These are phyloP conservation scores for Pisolithus orientalis DNA, from an alignment of 768 basidiomycete genomes.

Conservation along the genomic window DNA sequence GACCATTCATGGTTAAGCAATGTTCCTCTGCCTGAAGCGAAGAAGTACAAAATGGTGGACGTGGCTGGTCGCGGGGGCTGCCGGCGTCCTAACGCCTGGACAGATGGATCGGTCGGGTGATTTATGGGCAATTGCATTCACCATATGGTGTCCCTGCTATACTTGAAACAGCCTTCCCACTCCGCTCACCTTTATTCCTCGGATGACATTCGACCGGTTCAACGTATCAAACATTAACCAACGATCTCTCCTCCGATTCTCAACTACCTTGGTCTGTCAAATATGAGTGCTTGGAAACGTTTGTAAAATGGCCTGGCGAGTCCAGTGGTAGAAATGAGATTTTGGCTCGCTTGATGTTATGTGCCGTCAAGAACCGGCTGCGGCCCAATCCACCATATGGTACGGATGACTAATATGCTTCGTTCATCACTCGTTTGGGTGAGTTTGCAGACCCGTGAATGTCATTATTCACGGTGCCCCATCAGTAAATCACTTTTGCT, in stretches of 20 bases:
- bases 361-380: neutral
- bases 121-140: conserved; percentile 2
- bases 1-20: conserved; percentile 41
- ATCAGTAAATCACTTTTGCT: no score
- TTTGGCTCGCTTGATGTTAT: no score
- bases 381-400: neutral
- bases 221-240: no score
- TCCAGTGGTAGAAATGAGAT: no score
- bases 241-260: no score
- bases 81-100: neutral
- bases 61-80: conserved; percentile 27
- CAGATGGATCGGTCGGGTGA: conserved; percentile 17
- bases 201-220: neutral
- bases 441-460: neutral
- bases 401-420: conserved; percentile 11
- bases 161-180: conserved; percentile 30
- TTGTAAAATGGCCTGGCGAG: no score
- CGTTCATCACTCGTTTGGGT: neutral
- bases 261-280: no score
- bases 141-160: conserved; percentile 28
- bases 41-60: conserved; percentile 47
- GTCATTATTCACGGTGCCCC: no score
- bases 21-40: conserved; percentile 50
- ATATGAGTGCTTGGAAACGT: no score
- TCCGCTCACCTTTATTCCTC: conserved; percentile 16